Base-by-base conservation (phyloP, 2,329 filamentous ascomycete genomes). In the Coniochaeta sp. region DNA sequence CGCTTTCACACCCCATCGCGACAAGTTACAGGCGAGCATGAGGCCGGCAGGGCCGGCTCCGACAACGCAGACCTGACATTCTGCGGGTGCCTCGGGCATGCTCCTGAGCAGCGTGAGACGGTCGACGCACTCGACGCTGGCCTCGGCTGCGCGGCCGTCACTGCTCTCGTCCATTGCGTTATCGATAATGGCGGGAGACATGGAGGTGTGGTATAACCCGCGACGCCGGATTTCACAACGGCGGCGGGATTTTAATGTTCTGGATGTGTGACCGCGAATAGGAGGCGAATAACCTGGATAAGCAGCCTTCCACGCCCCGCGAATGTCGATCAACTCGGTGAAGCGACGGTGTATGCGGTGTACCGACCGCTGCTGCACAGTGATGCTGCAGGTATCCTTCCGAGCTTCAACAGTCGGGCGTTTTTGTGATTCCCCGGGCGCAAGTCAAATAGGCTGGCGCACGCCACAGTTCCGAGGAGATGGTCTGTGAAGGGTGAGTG, bases 1-100 rank as follows among this genome's bases (percentile, higher is more conserved):
- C 3, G 81, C 76, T 51, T 81, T 80, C 60, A 89, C 80, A 13
- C 85, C 86, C 60, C 81, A 87, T 8, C 85, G 76, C 16, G 79
- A 78, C 31, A 89, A 71, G 63, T 74, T 74, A 57, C 71, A 69
- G 49, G 73, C 76, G 57, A 79, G 65, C 76, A 81, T 81, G 52
- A 81, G 68, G 53, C 78, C 78, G 13, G 78, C 76, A 3, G 78
- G 78, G 13, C 78, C 78, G 49, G 78, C 78, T 54, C 78, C 78
- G 51, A 81, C 74, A 49, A 81, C 70, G 57, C 76, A 67, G 14
- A 70, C 62, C 52, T 67, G 65, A 51, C 57, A 65, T 59, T 60
- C 64, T 54, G 69, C 62, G 14, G 73, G 71, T n/a, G 71, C 66
- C 56, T 74, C 70, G 50, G 71, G 74, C 57, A 74, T 69, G 63